These are phyloP conservation scores for Filobasidium floriforme DNA, from an alignment of 768 basidiomycete species.

Conservation along the genomic window DNA sequence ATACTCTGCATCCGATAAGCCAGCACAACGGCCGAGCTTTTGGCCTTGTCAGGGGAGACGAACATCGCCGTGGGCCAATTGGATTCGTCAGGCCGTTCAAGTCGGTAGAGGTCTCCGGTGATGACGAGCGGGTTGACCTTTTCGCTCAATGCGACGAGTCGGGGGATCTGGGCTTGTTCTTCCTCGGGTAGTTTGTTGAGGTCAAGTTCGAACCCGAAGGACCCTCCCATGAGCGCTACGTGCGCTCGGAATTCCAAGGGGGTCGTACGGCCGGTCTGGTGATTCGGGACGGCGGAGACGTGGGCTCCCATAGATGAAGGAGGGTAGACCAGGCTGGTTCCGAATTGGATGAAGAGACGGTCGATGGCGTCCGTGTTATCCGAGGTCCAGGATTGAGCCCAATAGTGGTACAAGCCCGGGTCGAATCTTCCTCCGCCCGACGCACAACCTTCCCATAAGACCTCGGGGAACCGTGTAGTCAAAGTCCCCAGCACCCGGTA, in stretches of 20 bases:
- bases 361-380: conserved; percentile 32
- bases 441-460: conserved; percentile 33
- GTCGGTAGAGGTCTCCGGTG: conserved; percentile 30
- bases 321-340: conserved; percentile 29
- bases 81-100: conserved; percentile 16
- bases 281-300: conserved; percentile 31
- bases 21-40: conserved; percentile 23
- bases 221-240: conserved; percentile 35
- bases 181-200: conserved; percentile 19
- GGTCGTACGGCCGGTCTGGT: conserved; percentile 25
- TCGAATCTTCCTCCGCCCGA: conserved; percentile 34
- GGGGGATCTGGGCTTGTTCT: conserved; percentile 25
- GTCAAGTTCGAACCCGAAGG: conserved; percentile 36
- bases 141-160: conserved; percentile 23
- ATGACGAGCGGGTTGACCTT: conserved; percentile 26
- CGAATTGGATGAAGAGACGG: conserved; percentile 30
- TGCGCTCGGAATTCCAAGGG: conserved; percentile 32
- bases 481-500: conserved; percentile 32
- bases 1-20: conserved; percentile 21
- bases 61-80: conserved; percentile 31
- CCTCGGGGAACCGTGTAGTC: conserved; percentile 29
- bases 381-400: conserved; percentile 29
- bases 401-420: conserved; percentile 30
- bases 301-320: conserved; percentile 30
- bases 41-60: conserved; percentile 21